Percentiles rank a stretch among this genome's conserved stretches.
Evolutionary conservation across 1,284 basidiomycete species (phyloP).

Genomic region (Tranzscheliella williamsii): DNA sequence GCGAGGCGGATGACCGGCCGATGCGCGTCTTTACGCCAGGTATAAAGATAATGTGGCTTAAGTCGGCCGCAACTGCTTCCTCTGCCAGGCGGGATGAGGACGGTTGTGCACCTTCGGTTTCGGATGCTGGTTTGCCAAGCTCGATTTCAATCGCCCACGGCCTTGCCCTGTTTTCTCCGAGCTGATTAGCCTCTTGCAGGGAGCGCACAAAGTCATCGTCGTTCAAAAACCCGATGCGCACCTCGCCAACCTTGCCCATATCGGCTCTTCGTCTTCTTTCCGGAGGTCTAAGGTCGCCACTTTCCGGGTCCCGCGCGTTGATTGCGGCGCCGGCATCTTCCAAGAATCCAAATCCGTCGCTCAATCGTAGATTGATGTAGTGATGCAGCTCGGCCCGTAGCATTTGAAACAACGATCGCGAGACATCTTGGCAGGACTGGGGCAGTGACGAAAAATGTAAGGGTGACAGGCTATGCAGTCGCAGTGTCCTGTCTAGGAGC

Average conservation of each 20-base stretch:
- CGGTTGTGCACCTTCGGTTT: constrained; percentile 4
- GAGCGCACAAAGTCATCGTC: constrained; percentile 16
- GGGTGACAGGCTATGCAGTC: constrained; percentile 30
- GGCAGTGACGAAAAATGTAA: constrained; percentile 34
- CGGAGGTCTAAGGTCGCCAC: constrained; percentile 27
- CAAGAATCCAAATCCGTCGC: constrained; percentile 33
- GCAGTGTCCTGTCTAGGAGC: constrained; percentile 29
- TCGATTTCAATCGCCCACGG: constrained; percentile 39
- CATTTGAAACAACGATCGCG: constrained; percentile 22
- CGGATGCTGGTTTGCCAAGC: constrained; percentile 29
- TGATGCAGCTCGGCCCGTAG: constrained; percentile 21
- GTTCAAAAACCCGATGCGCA: constrained; percentile 28
- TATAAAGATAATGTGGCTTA: constrained; percentile 37
- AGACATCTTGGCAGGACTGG: constrained; percentile 23
- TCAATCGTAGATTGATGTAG: constrained; percentile 39
- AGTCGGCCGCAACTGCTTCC: constrained; percentile 22
- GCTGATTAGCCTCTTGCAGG: constrained; percentile 6
- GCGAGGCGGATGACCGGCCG: constrained; percentile 9
- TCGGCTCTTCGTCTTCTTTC: constrained; percentile 27
- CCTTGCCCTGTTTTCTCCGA: constrained; percentile 10
- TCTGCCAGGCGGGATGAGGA: constrained; percentile 8
- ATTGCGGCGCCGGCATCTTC: constrained; percentile 12
- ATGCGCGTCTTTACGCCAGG: constrained; percentile 9
- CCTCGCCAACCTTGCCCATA: constrained; percentile 21
- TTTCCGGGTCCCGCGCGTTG: constrained; percentile 19